Conservation (phyloP, 805 yeast species). For the Spathaspora sp. region DNA sequence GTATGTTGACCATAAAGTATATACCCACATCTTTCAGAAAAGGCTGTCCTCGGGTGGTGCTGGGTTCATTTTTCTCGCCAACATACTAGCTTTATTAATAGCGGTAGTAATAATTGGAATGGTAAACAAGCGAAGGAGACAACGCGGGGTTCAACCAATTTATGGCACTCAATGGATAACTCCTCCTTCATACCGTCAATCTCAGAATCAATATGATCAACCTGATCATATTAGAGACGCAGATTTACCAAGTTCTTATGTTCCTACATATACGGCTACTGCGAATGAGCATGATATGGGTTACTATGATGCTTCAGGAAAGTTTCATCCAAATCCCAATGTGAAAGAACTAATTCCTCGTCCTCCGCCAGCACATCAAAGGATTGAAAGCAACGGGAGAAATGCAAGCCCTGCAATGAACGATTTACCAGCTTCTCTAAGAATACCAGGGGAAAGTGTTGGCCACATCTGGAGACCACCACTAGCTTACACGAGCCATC, state of each 20-base stretch:
- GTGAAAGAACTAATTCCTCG: conserved; percentile 13
- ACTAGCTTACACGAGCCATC: not conserved
- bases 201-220: conserved; percentile 54
- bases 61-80: not conserved
- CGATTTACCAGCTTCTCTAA: not conserved
- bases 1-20: not conserved
- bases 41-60: not conserved
- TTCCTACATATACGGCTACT: conserved; percentile 64
- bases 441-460: not conserved
- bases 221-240: conserved; percentile 37
- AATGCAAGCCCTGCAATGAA: not conserved
- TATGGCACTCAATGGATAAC: conserved; percentile 82
- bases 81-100: not conserved
- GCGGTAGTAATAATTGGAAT: not conserved
- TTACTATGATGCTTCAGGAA: conserved; percentile 63
- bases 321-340: conserved; percentile 31
- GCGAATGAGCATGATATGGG: conserved; percentile 76
- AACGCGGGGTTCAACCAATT: conserved; percentile 53
- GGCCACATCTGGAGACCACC: not conserved
- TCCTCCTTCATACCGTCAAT: conserved; percentile 71
- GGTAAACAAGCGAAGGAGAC: conserved; percentile 51
- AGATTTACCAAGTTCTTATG: conserved; percentile 37
- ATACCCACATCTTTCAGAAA: not conserved
- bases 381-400: not conserved
- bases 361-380: conserved; percentile 17